phyloP scores from a whole-genome alignment of 257 asterid species.

The Capsicum pubescens region DNA sequence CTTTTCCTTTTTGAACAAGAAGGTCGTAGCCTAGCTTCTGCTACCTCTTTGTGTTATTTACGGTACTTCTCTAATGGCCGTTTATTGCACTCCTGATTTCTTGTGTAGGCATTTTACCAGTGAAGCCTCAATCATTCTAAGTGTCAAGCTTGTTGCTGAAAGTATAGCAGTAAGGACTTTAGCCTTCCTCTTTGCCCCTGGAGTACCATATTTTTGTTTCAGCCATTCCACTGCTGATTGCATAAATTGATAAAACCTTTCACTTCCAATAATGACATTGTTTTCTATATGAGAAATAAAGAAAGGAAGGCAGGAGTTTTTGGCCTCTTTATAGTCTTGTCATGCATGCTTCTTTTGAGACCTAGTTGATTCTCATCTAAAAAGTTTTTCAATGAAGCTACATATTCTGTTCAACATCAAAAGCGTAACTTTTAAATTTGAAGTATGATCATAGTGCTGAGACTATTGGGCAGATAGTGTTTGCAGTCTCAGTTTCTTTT shows the following conservation, averaged over 20 bases:
- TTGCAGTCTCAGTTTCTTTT: conserved; percentile 3
- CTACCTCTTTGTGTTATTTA: conserved; percentile 23
- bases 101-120: conserved; percentile 55
- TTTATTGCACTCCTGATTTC: conserved; percentile 38
- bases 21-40: conserved; percentile 20
- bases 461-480: not conserved
- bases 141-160: conserved; percentile 89
- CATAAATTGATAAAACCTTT: not conserved
- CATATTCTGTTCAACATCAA: conserved; percentile 5
- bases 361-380: not conserved
- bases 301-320: not conserved
- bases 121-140: conserved; percentile 67
- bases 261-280: conserved; percentile 1
- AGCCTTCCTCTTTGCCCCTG: conserved; percentile 12
- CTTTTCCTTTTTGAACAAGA: not conserved
- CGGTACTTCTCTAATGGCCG: conserved; percentile 19
- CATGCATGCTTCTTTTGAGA: not conserved
- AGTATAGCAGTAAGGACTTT: conserved; percentile 77
- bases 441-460: not conserved
- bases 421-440: not conserved
- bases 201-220: not conserved
- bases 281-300: not conserved
- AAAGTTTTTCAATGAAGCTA: conserved; percentile 3
- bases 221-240: not conserved
- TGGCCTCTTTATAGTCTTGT: conserved; percentile 21